These are phyloP conservation scores for Boletus coccyginus DNA, from an alignment of 768 basidiomycete genomes.

Conservation along the genomic window DNA sequence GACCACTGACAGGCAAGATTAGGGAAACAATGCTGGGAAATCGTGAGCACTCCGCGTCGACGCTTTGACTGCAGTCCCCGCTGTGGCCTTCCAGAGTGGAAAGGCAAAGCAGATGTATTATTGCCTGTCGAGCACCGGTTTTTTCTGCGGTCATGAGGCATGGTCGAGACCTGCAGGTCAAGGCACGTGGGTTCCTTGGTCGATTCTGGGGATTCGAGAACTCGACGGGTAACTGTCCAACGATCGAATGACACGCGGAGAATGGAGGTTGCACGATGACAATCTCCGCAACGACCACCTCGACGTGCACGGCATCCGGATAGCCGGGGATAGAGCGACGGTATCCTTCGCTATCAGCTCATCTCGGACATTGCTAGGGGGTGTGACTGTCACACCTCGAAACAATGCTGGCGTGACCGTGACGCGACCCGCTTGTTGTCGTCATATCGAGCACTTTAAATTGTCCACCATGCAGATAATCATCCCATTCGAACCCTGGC, in stretches of 20 bases:
- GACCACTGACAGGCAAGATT: slow-evolving; percentile 5
- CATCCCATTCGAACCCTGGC: slow-evolving; percentile 8
- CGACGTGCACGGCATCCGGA: no score
- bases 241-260: neutral
- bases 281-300: slow-evolving; percentile 16
- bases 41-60: neutral
- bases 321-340: neutral
- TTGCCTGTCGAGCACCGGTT: slow-evolving; percentile 9
- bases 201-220: slow-evolving; percentile 7
- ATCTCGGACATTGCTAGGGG: neutral
- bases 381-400: slow-evolving; percentile 6
- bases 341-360: neutral
- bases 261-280: slow-evolving; percentile 10
- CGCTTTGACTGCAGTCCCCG: slow-evolving; percentile 8
- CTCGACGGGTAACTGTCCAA: neutral
- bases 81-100: slow-evolving; percentile 9
- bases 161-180: slow-evolving; percentile 1
- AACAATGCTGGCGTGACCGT: slow-evolving; percentile 16
- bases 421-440: neutral
- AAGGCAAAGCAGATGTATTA: neutral
- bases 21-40: slow-evolving; percentile 16
- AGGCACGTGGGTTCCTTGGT: neutral
- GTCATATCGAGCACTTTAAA: neutral
- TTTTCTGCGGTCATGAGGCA: slow-evolving; percentile 15
- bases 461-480: no score